Conservation (phyloP, 2,329 filamentous ascomycete species). For the Fusarium sp. region DNA sequence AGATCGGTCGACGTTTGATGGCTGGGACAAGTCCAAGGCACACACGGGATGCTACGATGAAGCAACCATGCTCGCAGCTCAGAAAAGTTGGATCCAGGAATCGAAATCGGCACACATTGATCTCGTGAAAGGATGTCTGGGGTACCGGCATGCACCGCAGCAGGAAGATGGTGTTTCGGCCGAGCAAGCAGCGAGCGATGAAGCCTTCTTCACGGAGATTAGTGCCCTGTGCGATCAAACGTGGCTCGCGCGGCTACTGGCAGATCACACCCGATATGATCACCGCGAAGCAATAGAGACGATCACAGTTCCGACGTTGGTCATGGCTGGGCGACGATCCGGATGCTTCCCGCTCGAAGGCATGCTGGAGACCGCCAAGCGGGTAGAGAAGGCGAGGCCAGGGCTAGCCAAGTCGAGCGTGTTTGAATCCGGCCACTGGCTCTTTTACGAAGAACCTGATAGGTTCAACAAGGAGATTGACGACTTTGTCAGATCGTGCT, state of each 20-base stretch:
- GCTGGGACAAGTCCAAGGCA: constrained; percentile 37
- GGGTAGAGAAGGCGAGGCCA: constrained; percentile 32
- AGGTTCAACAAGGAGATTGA: constrained; percentile 39
- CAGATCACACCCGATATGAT: constrained; percentile 43
- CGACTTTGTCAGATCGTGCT: constrained; percentile 35
- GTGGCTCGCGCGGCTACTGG: constrained; percentile 41
- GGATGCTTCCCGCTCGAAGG: constrained; percentile 42
- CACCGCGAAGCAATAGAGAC: constrained; percentile 41
- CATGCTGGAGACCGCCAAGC: constrained; percentile 40
- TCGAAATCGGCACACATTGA: constrained; percentile 37
- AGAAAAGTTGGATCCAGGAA: constrained; percentile 39
- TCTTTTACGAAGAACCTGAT: constrained; percentile 43
- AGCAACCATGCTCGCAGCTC: constrained; percentile 38
- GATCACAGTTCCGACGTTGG: constrained; percentile 40
- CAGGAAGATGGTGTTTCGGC: constrained; percentile 32
- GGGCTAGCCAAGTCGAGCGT: constrained; percentile 36
- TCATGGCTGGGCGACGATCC: constrained; percentile 41
- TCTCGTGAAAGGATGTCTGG: constrained; percentile 39
- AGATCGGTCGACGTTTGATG: constrained; percentile 39
- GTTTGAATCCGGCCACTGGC: constrained; percentile 42
- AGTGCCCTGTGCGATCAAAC: constrained; percentile 40
- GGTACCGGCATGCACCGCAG: constrained; percentile 39
- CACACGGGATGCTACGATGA: constrained; percentile 42
- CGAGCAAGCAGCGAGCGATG: constrained; percentile 37
- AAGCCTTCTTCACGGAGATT: constrained; percentile 40